These are phyloP conservation scores for Pythium volutum DNA, from an alignment of 352 stramenopile genomes.

Conservation along the genomic window DNA sequence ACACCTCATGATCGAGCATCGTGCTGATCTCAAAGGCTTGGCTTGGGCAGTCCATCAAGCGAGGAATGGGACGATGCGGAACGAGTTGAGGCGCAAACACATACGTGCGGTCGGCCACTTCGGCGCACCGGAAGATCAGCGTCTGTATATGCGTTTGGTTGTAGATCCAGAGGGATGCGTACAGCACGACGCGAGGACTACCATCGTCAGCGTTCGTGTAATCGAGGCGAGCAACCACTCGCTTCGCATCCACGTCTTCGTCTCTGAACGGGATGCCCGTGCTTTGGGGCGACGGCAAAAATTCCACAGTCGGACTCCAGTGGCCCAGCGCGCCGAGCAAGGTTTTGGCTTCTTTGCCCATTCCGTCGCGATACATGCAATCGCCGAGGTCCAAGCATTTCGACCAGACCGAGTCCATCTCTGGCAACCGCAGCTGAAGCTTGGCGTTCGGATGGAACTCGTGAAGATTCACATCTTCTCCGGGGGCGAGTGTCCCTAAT, in stretches of 20 bases:
- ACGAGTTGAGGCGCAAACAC: constrained; percentile 64
- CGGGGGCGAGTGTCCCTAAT: constrained; percentile 70
- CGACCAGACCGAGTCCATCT: constrained; percentile 87
- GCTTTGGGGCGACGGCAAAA: constrained; percentile 53
- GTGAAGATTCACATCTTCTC: constrained; percentile 80
- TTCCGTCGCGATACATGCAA: constrained; percentile 80
- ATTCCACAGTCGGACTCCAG: constrained; percentile 74
- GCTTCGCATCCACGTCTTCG: constrained; percentile 58
- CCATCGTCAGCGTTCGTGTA: constrained; percentile 82
- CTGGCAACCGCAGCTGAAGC: constrained; percentile 67
- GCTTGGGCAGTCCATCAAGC: constrained; percentile 79
- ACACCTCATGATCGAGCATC: constrained; percentile 79
- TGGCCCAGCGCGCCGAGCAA: constrained; percentile 49
- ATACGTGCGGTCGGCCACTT: constrained; percentile 40
- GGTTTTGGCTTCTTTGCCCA: constrained; percentile 60
- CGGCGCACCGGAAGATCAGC: constrained; percentile 69
- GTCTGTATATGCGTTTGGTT: constrained; percentile 86
- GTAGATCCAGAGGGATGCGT: constrained; percentile 87
- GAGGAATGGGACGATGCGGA: constrained; percentile 59
- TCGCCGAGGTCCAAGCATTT: constrained; percentile 63
- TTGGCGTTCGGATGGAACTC: constrained; percentile 79
- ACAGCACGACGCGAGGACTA: constrained; percentile 80
- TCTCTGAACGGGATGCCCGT: constrained; percentile 62
- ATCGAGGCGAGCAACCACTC: constrained; percentile 73
- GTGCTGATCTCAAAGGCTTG: constrained; percentile 88